Base-by-base conservation (phyloP, 768 basidiomycete genomes). In the Calocybe gangraenosa region DNA sequence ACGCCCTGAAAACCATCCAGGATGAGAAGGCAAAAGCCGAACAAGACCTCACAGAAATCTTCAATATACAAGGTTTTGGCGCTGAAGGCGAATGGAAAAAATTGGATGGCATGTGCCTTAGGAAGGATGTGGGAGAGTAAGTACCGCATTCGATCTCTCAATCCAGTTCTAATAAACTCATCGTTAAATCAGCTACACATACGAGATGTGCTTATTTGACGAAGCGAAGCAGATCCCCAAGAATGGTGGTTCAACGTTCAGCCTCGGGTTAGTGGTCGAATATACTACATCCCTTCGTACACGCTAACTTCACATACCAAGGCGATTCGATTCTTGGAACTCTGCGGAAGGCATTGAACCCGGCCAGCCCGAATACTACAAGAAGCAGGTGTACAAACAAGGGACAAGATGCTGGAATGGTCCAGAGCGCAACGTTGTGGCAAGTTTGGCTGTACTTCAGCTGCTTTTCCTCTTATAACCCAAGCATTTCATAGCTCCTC, bases 351-450 rank as follows among this genome's bases (percentile, higher is more conserved):
- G 75, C 42, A 74, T 78, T 2, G 56, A 72, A 48, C 69, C 73
- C 3, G 92, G 88, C 2, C 68, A 79, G 19, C 73, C 74, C 2
- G 84, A 78, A 25, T 96, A 84, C 65, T 96, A 97, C 63, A 66
- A 75, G 37, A 84, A 79, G 56, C 92, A 95, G 57, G 64, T 78
- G 11, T 99, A 98, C 68, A 81, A 81, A 30, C 71, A 76, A 42
- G 96, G 95, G 32, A 75, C 92, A 3, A 81, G 84, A 58, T 98
- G 95, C 70, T 96, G 94, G 95, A 96, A 96, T 57, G 95, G 96
- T 1, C 96, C 96, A 3, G 78, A 88, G 51, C 81, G 95, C 22
- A 92, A 79, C 49, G 86, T 92, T 23, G 74, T 80, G 60, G 92
- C 90, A 62, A 40, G 76, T 65, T 14, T 22, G 30, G 6, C 37